phyloP scores from a whole-genome alignment of 1,284 basidiomycete species.

The Sporisorium graminicola region DNA sequence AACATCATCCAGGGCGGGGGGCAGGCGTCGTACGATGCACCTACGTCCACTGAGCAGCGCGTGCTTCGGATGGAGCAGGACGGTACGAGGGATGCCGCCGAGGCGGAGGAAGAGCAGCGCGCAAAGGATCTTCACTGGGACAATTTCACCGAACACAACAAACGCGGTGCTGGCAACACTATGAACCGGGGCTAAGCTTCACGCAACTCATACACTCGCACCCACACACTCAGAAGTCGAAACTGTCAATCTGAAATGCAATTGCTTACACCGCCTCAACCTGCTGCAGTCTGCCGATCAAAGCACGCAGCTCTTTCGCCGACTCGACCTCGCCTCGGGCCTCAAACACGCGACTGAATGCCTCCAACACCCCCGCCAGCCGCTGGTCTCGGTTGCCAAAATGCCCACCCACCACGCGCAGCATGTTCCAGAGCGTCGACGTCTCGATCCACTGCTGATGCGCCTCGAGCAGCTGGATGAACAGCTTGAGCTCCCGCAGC shows the following conservation, averaged over 20 bases:
- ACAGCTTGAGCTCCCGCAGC: slow-evolving; percentile 15
- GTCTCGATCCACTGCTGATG: slow-evolving; percentile 26
- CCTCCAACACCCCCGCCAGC: slow-evolving; percentile 17
- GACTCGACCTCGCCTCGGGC: slow-evolving; percentile 12
- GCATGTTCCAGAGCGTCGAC: slow-evolving; percentile 36
- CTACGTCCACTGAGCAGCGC: slow-evolving; percentile 71
- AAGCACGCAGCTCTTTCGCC: slow-evolving; percentile 1
- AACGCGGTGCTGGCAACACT: slow-evolving; percentile 86
- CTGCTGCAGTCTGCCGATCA: slow-evolving; percentile 8
- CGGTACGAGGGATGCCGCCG: slow-evolving; percentile 79
- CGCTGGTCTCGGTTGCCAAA: slow-evolving; percentile 12
- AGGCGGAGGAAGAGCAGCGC: slow-evolving; percentile 76
- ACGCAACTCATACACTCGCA: neutral
- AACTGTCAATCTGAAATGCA: neutral
- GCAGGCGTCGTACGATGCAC: slow-evolving; percentile 35
- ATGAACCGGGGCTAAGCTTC: slow-evolving; percentile 82
- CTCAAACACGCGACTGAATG: slow-evolving; percentile 30
- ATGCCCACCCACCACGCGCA: slow-evolving; percentile 16
- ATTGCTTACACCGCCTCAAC: neutral
- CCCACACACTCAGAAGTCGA: neutral
- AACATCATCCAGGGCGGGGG: slow-evolving; percentile 87
- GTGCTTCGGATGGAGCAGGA: slow-evolving; percentile 76
- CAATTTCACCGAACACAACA: slow-evolving; percentile 52
- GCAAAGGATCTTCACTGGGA: slow-evolving; percentile 62
- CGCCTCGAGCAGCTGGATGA: slow-evolving; percentile 25